These are phyloP conservation scores for Thielaviopsis ethacetica DNA, from an alignment of 2,329 filamentous ascomycete genomes.

Conservation along the genomic window DNA sequence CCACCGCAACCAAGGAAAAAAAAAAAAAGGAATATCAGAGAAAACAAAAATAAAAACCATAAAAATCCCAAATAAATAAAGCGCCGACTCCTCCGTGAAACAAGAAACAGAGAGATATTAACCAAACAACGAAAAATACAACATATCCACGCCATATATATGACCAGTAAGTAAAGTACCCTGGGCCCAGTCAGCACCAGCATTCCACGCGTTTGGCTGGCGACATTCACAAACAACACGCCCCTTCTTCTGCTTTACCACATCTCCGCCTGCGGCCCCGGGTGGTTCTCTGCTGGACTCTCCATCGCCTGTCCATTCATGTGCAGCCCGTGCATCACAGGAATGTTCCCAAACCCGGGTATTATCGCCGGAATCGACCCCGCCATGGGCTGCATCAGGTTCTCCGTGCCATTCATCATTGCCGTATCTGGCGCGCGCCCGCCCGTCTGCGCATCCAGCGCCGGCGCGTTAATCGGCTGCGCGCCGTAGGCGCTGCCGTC, in stretches of 20 bases:
- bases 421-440: not conserved
- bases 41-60: no score
- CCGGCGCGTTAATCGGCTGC: not conserved
- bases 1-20: no score
- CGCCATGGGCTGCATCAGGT: not conserved
- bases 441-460: not conserved
- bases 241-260: not conserved
- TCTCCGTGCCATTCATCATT: slow-evolving; percentile 1
- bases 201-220: no score
- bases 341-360: slow-evolving; percentile 10
- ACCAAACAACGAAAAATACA: no score
- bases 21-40: no score
- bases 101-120: no score
- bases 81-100: no score
- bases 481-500: not conserved
- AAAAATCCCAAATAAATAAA: no score
- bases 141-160: no score
- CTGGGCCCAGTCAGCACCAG: no score
- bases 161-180: no score
- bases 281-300: not conserved
- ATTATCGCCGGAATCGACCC: slow-evolving; percentile 1
- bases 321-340: slow-evolving; percentile 2
- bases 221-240: no score
- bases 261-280: not conserved
- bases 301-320: not conserved